These are phyloP conservation scores for Leccinum pellstonianum DNA, from an alignment of 768 basidiomycete species.

Conservation along the genomic window DNA sequence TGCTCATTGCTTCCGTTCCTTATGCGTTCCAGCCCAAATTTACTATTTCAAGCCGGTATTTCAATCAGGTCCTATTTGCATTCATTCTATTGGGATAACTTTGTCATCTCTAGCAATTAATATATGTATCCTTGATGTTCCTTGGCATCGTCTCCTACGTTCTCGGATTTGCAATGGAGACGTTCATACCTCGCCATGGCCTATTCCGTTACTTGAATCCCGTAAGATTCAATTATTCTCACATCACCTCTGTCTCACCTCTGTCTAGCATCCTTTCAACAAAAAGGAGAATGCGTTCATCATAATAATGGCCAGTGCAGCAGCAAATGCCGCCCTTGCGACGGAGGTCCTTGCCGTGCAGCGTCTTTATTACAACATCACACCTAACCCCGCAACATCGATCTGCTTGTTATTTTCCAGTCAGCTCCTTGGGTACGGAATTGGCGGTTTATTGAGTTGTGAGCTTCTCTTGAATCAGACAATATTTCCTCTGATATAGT, in stretches of 20 bases:
- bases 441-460: conserved; percentile 55
- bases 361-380: conserved; percentile 51
- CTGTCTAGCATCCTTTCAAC: conserved; percentile 53
- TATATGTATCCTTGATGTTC: conserved; percentile 53
- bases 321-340: conserved; percentile 51
- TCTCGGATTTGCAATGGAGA: conserved; percentile 47
- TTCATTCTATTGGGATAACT: background rate
- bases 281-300: conserved; percentile 61
- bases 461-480: conserved; percentile 7
- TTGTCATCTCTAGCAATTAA: conserved; percentile 42
- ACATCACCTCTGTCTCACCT: background rate
- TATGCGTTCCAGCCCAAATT: conserved; percentile 43
- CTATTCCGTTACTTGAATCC: conserved; percentile 52
- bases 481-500: conserved; percentile 1
- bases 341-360: conserved; percentile 57
- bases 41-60: conserved; percentile 60
- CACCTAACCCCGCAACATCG: conserved; percentile 44
- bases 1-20: background rate
- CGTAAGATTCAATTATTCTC: conserved; percentile 12
- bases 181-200: conserved; percentile 44
- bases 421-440: conserved; percentile 48
- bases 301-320: conserved; percentile 56
- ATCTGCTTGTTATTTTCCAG: conserved; percentile 42
- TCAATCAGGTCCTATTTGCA: background rate
- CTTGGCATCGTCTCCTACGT: conserved; percentile 50